phyloP scores from a whole-genome alignment of 1,284 basidiomycete species.

The Xerocomus nothofagi region DNA sequence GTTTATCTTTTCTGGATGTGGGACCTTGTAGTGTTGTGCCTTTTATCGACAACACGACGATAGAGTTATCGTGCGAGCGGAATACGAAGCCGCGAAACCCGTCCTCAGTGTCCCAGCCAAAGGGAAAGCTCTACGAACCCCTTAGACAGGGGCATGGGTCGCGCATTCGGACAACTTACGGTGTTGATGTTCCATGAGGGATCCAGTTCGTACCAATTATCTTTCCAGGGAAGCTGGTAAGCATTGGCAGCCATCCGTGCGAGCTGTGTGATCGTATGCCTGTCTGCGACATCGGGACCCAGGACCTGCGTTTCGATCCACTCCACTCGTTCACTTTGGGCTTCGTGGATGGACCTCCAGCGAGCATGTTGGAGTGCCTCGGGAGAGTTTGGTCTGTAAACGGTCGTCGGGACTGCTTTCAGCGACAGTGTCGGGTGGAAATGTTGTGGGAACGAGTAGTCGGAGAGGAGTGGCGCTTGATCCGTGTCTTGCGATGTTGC shows the following conservation, averaged over 20 bases:
- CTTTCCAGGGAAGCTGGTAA: conserved; percentile 68
- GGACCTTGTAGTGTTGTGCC: conserved; percentile 86
- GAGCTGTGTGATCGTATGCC: conserved; percentile 79
- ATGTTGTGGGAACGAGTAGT: conserved; percentile 8
- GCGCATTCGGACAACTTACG: conserved; percentile 44
- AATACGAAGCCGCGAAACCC: conserved; percentile 95
- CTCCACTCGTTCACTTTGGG: conserved; percentile 51
- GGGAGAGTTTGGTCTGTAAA: conserved; percentile 60
- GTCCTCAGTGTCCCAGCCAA: conserved; percentile 87
- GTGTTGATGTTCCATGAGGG: conserved; percentile 61
- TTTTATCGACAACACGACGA: conserved; percentile 90
- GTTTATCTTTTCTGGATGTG: conserved; percentile 90
- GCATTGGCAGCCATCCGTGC: conserved; percentile 93
- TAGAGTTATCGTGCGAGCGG: conserved; percentile 75
- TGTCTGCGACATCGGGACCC: conserved; percentile 76
- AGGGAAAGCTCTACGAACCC: conserved; percentile 68
- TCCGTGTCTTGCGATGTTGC: conserved; percentile 1
- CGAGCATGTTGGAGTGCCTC: conserved; percentile 53
- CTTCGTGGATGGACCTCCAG: conserved; percentile 46
- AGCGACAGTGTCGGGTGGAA: conserved; percentile 36
- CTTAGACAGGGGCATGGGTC: conserved; percentile 5
- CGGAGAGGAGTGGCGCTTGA: conserved; percentile 5
- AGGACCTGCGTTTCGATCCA: conserved; percentile 58
- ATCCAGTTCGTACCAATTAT: conserved; percentile 85
- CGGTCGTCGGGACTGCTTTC: conserved; percentile 52